These are phyloP conservation scores for Geranomyces variabilis DNA, from an alignment of 192 early-diverging fungal genomes.

Conservation along the genomic window DNA sequence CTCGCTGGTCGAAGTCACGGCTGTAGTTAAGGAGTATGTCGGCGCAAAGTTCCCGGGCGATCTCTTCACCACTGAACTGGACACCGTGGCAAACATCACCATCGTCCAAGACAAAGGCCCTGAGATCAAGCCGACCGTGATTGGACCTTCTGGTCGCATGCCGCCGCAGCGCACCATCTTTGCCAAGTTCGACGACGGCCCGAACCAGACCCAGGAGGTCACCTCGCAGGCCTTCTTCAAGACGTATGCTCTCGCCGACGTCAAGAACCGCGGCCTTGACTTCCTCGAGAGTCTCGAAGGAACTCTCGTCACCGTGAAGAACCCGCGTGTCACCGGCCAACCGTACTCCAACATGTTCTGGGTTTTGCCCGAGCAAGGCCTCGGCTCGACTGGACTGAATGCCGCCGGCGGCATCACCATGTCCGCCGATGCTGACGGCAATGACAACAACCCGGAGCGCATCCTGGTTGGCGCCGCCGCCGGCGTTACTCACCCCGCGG, in stretches of 20 bases:
- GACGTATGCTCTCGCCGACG: not conserved
- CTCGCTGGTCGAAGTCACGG: not conserved
- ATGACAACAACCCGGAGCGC: conserved; percentile 31
- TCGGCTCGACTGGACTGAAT: conserved; percentile 18
- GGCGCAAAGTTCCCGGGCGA: not conserved
- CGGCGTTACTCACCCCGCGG: conserved; percentile 1
- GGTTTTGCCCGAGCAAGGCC: conserved; percentile 14
- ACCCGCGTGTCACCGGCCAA: conserved; percentile 24
- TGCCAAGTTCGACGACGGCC: conserved; percentile 11
- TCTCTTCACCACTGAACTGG: conserved; percentile 16
- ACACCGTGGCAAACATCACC: conserved; percentile 14
- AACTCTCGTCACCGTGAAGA: conserved; percentile 27
- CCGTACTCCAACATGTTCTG: conserved; percentile 14
- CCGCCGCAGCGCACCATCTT: conserved; percentile 6
- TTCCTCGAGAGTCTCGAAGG: conserved; percentile 27
- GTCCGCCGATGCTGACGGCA: conserved; percentile 7
- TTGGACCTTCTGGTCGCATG: conserved; percentile 17
- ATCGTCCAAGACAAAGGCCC: not conserved
- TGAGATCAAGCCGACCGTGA: not conserved
- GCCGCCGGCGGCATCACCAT: conserved; percentile 32
- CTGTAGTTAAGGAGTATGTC: conserved; percentile 12
- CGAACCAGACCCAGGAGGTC: not conserved
- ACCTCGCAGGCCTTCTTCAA: conserved; percentile 17
- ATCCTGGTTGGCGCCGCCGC: conserved; percentile 13
- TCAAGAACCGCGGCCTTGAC: conserved; percentile 17